phyloP scores from a whole-genome alignment of 495 filamentous ascomycete genomes.

The Aspergillus heteromorphus region DNA sequence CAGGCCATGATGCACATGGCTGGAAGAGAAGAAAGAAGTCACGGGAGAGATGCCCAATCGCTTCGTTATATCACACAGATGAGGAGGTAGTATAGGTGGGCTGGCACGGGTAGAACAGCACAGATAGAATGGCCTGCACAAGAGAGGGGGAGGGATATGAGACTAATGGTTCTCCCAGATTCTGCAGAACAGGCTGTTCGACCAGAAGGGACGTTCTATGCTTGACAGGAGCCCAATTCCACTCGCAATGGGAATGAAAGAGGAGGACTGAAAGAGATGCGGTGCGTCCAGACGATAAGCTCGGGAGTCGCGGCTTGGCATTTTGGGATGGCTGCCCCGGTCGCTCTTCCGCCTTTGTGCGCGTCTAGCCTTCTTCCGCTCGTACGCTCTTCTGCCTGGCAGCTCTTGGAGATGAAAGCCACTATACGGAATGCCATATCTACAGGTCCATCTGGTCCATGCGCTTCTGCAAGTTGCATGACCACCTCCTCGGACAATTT shows the following conservation, averaged over 20 bases:
- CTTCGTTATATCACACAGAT: constrained; percentile 6
- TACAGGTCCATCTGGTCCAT: too few species aligned
- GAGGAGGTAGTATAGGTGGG: constrained; percentile 5
- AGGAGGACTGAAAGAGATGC: neutral
- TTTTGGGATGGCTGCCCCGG: neutral
- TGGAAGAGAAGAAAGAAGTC: neutral
- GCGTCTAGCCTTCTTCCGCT: neutral
- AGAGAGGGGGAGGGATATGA: neutral
- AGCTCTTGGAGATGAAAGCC: too few species aligned
- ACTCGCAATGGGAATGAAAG: neutral
- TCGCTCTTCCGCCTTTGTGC: neutral
- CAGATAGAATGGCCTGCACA: neutral
- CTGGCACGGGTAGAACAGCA: neutral
- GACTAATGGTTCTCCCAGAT: neutral
- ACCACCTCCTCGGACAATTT: too few species aligned
- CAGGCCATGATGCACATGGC: neutral
- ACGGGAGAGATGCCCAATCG: neutral
- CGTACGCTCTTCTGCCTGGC: too few species aligned
- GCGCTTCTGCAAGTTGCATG: too few species aligned
- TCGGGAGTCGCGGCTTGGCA: constrained; percentile 6
- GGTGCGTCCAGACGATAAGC: constrained; percentile 1
- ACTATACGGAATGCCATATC: too few species aligned
- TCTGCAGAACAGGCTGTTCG: neutral
- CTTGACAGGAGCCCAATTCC: neutral
- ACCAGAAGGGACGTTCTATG: neutral